These are phyloP conservation scores for Echeveria elegans DNA, from an alignment of 164 flowering plant species.

Conservation along the genomic window DNA sequence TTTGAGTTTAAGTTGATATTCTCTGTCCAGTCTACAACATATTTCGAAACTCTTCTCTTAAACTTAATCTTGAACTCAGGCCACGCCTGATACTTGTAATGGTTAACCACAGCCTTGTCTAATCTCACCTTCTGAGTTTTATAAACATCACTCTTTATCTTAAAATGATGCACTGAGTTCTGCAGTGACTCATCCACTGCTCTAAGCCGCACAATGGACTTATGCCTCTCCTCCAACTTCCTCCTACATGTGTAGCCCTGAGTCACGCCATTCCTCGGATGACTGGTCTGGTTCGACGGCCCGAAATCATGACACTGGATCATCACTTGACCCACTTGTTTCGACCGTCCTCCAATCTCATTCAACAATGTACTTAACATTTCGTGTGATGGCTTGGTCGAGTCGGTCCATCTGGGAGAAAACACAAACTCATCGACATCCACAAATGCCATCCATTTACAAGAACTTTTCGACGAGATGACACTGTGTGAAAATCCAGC, in stretches of 20 bases:
- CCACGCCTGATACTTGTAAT: slow-evolving; percentile 97
- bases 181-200: slow-evolving; percentile 43
- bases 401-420: neutral
- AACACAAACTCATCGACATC: slow-evolving; percentile 88
- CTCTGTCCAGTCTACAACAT: slow-evolving; percentile 70
- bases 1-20: slow-evolving; percentile 43
- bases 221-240: slow-evolving; percentile 53
- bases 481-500: slow-evolving; percentile 90
- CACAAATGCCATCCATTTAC: slow-evolving; percentile 64
- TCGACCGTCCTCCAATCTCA: neutral
- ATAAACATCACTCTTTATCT: slow-evolving; percentile 29
- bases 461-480: slow-evolving; percentile 23
- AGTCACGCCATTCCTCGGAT: slow-evolving; percentile 68
- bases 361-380: neutral
- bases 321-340: slow-evolving; percentile 42
- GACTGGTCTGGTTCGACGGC: slow-evolving; percentile 44
- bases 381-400: neutral
- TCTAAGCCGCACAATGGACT: slow-evolving; percentile 49
- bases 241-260: slow-evolving; percentile 81
- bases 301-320: slow-evolving; percentile 68
- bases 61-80: slow-evolving; percentile 78
- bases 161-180: slow-evolving; percentile 74
- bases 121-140: slow-evolving; percentile 12
- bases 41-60: slow-evolving; percentile 75
- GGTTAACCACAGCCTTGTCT: slow-evolving; percentile 48